Evolutionary conservation across 2,329 filamentous ascomycete genomes (phyloP), one percentile per base, ranked within the genome.

Genomic region (Mycogone perniciosa): DNA sequence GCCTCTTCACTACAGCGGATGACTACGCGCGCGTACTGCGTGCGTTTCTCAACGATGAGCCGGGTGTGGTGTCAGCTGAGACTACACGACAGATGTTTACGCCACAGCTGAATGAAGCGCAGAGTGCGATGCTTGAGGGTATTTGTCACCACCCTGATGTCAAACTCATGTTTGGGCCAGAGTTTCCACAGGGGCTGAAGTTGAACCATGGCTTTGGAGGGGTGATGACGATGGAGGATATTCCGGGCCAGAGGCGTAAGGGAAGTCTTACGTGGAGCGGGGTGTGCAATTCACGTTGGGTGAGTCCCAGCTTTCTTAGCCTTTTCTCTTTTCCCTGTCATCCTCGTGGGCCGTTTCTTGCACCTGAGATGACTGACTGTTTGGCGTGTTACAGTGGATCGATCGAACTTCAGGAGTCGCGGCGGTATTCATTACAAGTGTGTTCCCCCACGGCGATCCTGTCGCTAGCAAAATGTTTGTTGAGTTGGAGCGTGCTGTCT

Each of bases 191-290:
- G 0, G 64, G 58, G 2, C 57, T 62, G 42, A 57, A 58, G n/a
- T 50, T 74, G 4, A 66, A 70, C 48, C 62, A 70, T 40, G 69
- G 71, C 1, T 57, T 74, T 7, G 64, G 63, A 4, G 73, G 72
- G 4, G 56, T 70, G 30, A 56, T 75, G 41, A 73, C 71, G 47
- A 49, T 68, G 53, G 62, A 64, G 29, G 67, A 74, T 48, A 60
- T 68, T 6, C 63, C 66, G 0, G 69, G 67, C 0, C 72, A 71
- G 63, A 62, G 73, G 35, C 64, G 59, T 43, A 68, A 65, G 55
- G 71, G 71, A 0, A 74, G 70, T 33, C 52, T 76, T 50, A 70
- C 66, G 60, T 76, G 73, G 72, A 62, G 61, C n/a, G 73, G 73
- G 33, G 65, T 69, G 52, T 59, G 58, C 26, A 74, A 74, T 50